Conservation (phyloP, 2,329 filamentous ascomycete species). For the Penicillium sp. region DNA sequence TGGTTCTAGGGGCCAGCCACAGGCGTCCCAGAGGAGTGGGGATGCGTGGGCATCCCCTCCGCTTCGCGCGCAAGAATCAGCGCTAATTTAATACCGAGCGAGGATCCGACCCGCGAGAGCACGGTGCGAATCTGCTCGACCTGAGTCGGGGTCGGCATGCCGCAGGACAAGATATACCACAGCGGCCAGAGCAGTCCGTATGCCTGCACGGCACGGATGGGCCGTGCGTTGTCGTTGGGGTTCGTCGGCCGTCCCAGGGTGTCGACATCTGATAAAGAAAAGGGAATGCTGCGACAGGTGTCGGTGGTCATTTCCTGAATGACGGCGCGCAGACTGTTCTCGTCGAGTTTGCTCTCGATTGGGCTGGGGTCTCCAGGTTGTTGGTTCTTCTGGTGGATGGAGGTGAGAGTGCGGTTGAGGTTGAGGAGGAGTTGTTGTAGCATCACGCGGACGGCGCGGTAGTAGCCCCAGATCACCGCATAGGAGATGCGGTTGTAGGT, state of each 20-base stretch:
- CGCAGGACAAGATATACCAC: constrained; percentile 39
- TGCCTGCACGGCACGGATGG: constrained; percentile 34
- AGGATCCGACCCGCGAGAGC: constrained; percentile 32
- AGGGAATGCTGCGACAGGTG: constrained; percentile 38
- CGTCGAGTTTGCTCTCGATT: constrained; percentile 9
- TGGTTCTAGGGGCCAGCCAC: constrained; percentile 1
- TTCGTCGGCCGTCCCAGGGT: constrained; percentile 29
- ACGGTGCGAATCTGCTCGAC: constrained; percentile 29
- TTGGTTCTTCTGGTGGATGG: constrained; percentile 12
- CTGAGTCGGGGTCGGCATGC: constrained; percentile 35
- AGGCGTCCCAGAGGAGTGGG: background rate
- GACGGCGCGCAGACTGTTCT: constrained; percentile 17
- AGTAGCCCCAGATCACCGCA: constrained; percentile 38
- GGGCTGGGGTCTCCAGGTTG: constrained; percentile 4
- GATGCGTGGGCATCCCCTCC: constrained; percentile 9
- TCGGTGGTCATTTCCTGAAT: constrained; percentile 39
- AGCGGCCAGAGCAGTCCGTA: constrained; percentile 40
- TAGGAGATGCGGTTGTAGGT: constrained; percentile 35
- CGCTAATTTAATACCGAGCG: constrained; percentile 38
- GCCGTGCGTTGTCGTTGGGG: constrained; percentile 14
- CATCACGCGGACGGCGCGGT: constrained; percentile 38
- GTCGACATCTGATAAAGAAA: constrained; percentile 36
- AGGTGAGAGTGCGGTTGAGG: constrained; percentile 23
- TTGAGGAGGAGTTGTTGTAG: constrained; percentile 33
- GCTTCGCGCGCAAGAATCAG: constrained; percentile 29